Base-by-base conservation (phyloP, 2,329 filamentous ascomycete genomes). In the Raffaelea arxii region DNA sequence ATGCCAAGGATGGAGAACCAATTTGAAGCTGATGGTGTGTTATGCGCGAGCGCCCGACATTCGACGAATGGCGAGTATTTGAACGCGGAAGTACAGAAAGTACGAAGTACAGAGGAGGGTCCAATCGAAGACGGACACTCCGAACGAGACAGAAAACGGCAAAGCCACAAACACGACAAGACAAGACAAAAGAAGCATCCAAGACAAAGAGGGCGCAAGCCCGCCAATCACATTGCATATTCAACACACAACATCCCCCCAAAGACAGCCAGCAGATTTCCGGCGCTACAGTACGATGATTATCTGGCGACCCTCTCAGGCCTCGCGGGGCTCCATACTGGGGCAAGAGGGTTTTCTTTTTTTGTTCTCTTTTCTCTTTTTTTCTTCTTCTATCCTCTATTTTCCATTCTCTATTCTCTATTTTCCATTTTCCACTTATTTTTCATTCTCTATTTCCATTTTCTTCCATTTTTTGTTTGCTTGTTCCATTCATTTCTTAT, bases 21-120 rank as follows among this genome's bases (percentile, higher is more conserved):
- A 85, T 52, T 82, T 97, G 63, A 89, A 91, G 62, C 73, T 97
- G 56, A 80, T 94, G 62, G 90, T 97, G 49, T 94, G 89, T 55
- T 88, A 94, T 61, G 90, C 89, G 16, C 84, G 91, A 58, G 87
- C 91, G 50, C 89, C 89, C 6, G 72, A 77, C 41, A 56, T 55
- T n/a, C 59, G 63, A 46, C 65, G 72, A 18, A 63, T 71, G 42
- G 69, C 68, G 23, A 76, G 70, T 54, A 66, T 76, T 46, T 77
- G 16, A 19, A 14, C 16, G 27, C 16, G 19, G 38, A n/a, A 37
- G 6, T 40, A 3, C n/a, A 24, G 16, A 24, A 3, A 11, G 9
- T 14, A 40, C 7, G 9, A 27, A 5, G 4, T 25, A 4, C 11
- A 43, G 21, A 14, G 5, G 32, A 36, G 32, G 32, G 27, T 32